Conservation (phyloP, 2,329 filamentous ascomycete species). For the Fusarium clavum region DNA sequence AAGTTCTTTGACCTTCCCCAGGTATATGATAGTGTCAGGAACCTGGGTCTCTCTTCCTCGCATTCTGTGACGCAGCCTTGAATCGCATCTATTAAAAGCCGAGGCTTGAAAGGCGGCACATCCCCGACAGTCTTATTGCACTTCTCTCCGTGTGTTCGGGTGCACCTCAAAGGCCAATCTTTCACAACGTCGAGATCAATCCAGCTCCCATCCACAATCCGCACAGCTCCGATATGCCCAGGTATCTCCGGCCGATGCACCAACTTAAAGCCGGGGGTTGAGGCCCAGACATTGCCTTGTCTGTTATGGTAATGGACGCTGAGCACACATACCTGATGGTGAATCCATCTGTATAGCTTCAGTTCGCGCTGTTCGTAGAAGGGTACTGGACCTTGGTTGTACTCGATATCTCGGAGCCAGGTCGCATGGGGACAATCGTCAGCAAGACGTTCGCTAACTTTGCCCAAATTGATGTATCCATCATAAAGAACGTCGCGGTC, state of each 20-base stretch:
- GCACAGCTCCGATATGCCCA: background rate
- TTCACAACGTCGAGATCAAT: background rate
- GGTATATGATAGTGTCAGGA: background rate
- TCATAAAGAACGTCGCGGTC: no score
- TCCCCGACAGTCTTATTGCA: background rate
- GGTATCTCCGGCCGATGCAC: background rate
- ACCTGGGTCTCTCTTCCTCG: background rate
- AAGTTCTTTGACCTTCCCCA: background rate
- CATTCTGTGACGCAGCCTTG: no score
- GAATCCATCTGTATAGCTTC: background rate
- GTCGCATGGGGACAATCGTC: background rate
- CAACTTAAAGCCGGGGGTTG: background rate
- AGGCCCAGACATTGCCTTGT: background rate
- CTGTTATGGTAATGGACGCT: background rate
- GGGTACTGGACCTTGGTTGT: background rate
- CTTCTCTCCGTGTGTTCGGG: fast-evolving
- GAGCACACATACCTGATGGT: no score
- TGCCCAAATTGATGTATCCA: no score
- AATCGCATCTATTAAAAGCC: background rate
- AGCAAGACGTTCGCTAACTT: background rate
- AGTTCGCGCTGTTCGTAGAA: background rate
- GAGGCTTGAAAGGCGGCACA: background rate
- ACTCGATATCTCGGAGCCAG: background rate
- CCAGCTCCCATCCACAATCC: background rate
- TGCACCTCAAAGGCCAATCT: background rate